Evolutionary conservation across 129 eudicot genomes (phyloP), one percentile per base, ranked within the genome.

Genomic region (Silybum marianum): DNA sequence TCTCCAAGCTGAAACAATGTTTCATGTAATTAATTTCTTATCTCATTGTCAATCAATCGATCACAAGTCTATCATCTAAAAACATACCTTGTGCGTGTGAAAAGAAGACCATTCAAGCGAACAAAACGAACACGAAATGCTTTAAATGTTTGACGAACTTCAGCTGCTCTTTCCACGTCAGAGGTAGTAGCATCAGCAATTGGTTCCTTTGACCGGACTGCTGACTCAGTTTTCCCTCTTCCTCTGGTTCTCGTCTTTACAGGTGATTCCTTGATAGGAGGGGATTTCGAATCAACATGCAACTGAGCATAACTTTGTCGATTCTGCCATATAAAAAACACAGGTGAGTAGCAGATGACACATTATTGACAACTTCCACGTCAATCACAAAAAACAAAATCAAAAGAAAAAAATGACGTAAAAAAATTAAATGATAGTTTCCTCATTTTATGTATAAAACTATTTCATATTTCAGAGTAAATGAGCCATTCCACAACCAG

Each of bases 1-100:
- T 88, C 79, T 90, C 92, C 87, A 88, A 78, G 85, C 94, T 90
- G 86, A 62, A 81, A 78, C 2, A 19, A 42, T 7, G 60, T 10
- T 51, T 58, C 26, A 60, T 62, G 46, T 3, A 40, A 51, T 14
- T 23, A 77, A 14, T 30, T 18, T 30, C n/a, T 7, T 14, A 74
- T 51, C 79, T 18, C 60, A 9, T 10, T 32, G 23, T 67, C 42
- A 25, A 54, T 32, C 24, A 23, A 51, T 28, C 48, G 36, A 69
- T 60, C 14, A 72, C 11, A 48, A 18, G 74, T 67, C 42, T 13
- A 46, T 3, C 18, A 42, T 46, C 69, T 12, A 85, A 36, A n/a
- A 23, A 63, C 79, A 73, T 86, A 90, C 94, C 94, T 90, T 48
- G 94, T 88, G 54, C 88, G 94, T 6, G 94, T 85, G 85, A 84